A percentile compares a stretch with the other conserved stretches of the same genome.
phyloP scores from a whole-genome alignment of 2,329 filamentous ascomycete genomes.

The Fusarium nematophilum region DNA sequence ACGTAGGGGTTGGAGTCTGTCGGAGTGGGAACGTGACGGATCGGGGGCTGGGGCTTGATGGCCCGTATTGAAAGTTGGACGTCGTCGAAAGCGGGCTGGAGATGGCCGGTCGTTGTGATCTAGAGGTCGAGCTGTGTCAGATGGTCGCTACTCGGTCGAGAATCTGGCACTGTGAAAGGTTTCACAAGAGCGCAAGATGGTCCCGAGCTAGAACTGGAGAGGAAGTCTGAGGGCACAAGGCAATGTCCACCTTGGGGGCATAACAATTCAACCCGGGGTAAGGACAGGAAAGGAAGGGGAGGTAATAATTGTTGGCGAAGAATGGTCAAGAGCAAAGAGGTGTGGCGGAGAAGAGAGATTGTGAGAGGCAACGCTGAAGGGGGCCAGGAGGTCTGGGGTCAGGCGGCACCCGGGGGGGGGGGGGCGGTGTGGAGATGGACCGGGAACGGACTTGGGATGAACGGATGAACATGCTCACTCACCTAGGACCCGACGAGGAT shows the following conservation, averaged over 20 bases:
- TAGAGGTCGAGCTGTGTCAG: slow-evolving; percentile 44
- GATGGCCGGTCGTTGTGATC: slow-evolving; percentile 60
- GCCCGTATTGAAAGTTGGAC: slow-evolving; percentile 55
- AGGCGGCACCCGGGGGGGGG: slow-evolving; percentile 33
- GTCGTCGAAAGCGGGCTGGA: slow-evolving; percentile 63
- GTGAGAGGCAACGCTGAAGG: slow-evolving; percentile 39
- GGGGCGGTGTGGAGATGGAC: slow-evolving; percentile 37
- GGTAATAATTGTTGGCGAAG: slow-evolving; percentile 27
- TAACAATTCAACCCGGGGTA: slow-evolving; percentile 33
- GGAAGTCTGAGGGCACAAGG: slow-evolving; percentile 36
- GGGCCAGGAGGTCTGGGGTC: slow-evolving; percentile 35
- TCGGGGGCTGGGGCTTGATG: slow-evolving; percentile 55
- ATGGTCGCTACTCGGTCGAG: slow-evolving; percentile 23
- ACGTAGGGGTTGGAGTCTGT: slow-evolving; percentile 43
- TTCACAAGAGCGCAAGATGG: slow-evolving; percentile 41
- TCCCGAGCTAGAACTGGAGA: slow-evolving; percentile 28
- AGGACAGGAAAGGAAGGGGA: slow-evolving; percentile 17
- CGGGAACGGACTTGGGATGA: slow-evolving; percentile 29
- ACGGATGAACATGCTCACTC: slow-evolving; percentile 40
- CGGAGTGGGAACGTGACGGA: slow-evolving; percentile 35
- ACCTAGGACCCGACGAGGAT: slow-evolving; percentile 43
- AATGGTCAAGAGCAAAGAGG: slow-evolving; percentile 26
- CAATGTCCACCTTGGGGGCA: slow-evolving; percentile 42
- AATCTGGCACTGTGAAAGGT: slow-evolving; percentile 27
- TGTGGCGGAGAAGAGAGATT: slow-evolving; percentile 39